These are phyloP conservation scores for Arthrobotrys sinensis DNA, from an alignment of 2,329 filamentous ascomycete species.

Conservation along the genomic window DNA sequence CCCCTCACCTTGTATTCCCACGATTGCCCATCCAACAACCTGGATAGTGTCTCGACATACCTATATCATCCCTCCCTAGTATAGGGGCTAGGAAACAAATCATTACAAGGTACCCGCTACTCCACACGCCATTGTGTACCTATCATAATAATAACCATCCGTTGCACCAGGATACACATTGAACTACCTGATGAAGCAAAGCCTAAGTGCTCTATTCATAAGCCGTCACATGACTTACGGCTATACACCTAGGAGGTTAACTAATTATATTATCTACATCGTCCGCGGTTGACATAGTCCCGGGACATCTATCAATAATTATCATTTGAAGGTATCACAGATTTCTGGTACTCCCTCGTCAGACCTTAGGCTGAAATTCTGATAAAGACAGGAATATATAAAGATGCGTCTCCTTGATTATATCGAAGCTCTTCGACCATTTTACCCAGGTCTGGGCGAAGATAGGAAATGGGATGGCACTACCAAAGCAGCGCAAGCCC, in stretches of 20 bases:
- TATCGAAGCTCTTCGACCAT: slow-evolving; percentile 31
- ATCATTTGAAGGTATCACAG: not conserved
- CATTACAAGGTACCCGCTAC: not conserved
- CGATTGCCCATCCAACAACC: not conserved
- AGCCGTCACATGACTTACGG: too few relatives aligned
- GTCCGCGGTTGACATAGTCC: slow-evolving; percentile 6
- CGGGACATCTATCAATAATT: not conserved
- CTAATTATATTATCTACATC: not conserved
- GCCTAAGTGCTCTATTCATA: not conserved
- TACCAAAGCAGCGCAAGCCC: slow-evolving; percentile 5
- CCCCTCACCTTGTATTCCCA: not conserved
- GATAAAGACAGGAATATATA: not conserved
- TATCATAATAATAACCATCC: too few relatives aligned
- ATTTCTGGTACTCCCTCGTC: too few relatives aligned
- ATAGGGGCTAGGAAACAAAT: not conserved
- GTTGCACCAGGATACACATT: too few relatives aligned
- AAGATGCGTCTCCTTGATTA: slow-evolving; percentile 37
- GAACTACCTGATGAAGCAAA: too few relatives aligned
- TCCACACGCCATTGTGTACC: too few relatives aligned
- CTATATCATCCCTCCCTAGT: slow-evolving; percentile 1
- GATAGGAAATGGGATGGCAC: slow-evolving; percentile 8
- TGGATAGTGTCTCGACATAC: not conserved
- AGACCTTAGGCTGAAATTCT: too few relatives aligned
- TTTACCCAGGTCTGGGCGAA: slow-evolving; percentile 19
- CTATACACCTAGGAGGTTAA: not conserved